Conservation (phyloP, 2,329 filamentous ascomycete genomes). For the Periconia macrospinosa region DNA sequence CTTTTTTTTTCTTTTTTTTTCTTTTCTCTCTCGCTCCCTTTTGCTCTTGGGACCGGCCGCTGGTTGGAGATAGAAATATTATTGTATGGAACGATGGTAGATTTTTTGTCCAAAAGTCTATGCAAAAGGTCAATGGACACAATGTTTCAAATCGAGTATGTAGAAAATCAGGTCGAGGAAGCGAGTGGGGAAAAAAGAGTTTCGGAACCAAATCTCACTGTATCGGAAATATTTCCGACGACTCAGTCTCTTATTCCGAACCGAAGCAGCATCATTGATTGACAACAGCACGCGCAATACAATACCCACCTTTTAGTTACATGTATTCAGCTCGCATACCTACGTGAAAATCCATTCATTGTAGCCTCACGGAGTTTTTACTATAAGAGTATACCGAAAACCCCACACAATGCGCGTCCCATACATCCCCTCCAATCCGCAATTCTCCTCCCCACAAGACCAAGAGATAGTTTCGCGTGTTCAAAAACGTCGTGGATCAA, state of each 20-base stretch:
- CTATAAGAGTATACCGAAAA: neutral
- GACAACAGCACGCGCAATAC: neutral
- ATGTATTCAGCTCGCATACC: no score
- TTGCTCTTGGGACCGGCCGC: no score
- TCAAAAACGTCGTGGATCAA: constrained; percentile 53
- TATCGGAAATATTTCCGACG: constrained; percentile 8
- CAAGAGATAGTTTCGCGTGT: constrained; percentile 55
- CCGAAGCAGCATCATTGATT: neutral
- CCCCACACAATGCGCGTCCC: constrained; percentile 53
- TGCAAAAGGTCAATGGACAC: no score
- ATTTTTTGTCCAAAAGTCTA: no score
- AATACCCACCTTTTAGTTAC: neutral
- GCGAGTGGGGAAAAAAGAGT: neutral
- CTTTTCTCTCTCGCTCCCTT: neutral
- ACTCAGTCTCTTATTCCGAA: neutral
- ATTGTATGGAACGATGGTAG: no score
- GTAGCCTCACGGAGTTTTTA: neutral
- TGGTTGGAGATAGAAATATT: no score
- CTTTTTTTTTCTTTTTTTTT: neutral
- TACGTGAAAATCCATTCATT: no score
- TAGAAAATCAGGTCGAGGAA: no score
- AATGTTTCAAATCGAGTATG: no score
- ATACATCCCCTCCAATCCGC: constrained; percentile 56
- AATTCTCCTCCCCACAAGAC: constrained; percentile 50
- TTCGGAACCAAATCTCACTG: neutral